Evolutionary conservation across 2,329 filamentous ascomycete species (phyloP).

Genomic region (Pseudocercospora crystallina): DNA sequence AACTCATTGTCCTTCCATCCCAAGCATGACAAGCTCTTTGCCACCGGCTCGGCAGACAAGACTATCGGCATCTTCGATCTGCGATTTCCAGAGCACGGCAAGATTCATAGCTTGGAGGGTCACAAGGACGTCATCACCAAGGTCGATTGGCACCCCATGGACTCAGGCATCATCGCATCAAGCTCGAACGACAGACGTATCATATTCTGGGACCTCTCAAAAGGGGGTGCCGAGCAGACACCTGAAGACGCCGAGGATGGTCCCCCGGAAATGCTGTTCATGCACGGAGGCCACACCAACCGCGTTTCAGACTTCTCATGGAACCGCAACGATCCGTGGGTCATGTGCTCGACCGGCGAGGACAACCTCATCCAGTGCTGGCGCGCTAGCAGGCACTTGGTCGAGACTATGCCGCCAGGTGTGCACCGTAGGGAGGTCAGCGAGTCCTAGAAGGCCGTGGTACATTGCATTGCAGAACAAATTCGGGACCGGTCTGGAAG

Average conservation of each 20-base stretch:
- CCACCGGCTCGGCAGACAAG: slow-evolving; percentile 92
- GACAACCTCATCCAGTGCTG: slow-evolving; percentile 95
- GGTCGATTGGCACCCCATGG: slow-evolving; percentile 89
- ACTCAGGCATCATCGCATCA: slow-evolving; percentile 84
- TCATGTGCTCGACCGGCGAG: slow-evolving; percentile 91
- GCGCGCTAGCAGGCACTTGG: slow-evolving; percentile 38
- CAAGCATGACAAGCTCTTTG: slow-evolving; percentile 82
- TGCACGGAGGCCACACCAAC: slow-evolving; percentile 98
- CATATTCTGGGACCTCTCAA: slow-evolving; percentile 93
- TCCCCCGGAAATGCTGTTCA: slow-evolving; percentile 93
- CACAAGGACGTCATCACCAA: slow-evolving; percentile 90
- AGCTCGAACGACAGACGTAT: slow-evolving; percentile 90
- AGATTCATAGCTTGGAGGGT: slow-evolving; percentile 83
- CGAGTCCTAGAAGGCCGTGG: slow-evolving; percentile 1
- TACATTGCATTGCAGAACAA: no score
- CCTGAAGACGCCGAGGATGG: slow-evolving; percentile 95
- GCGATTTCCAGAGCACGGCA: slow-evolving; percentile 67
- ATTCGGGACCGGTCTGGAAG: no score
- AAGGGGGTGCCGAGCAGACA: slow-evolving; percentile 89
- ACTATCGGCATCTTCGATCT: slow-evolving; percentile 95
- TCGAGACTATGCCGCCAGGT: slow-evolving; percentile 34
- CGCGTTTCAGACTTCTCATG: slow-evolving; percentile 95
- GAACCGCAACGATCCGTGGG: slow-evolving; percentile 96
- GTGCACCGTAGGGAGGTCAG: slow-evolving; percentile 34
- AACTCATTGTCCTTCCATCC: slow-evolving; percentile 97